These are phyloP conservation scores for Kwoniella europaea DNA, from an alignment of 768 basidiomycete species.

Conservation along the genomic window DNA sequence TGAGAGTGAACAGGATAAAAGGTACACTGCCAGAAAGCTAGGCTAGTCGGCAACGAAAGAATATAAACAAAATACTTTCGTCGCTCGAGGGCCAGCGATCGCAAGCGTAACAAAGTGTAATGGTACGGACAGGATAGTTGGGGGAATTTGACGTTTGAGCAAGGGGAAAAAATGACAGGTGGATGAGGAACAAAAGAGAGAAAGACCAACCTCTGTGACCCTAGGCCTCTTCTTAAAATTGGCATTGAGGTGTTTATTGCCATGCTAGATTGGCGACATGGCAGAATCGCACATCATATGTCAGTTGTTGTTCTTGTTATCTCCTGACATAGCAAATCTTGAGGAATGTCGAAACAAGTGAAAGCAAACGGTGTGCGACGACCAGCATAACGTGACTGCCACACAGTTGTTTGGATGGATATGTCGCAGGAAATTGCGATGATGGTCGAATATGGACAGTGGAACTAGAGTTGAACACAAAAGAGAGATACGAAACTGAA, in stretches of 20 bases:
- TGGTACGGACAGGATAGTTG: neutral
- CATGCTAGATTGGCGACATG: conserved; percentile 64
- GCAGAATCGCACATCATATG: neutral
- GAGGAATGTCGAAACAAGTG: neutral
- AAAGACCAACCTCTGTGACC: conserved; percentile 85
- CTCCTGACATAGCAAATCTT: neutral
- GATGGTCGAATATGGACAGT: neutral
- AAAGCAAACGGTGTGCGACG: neutral
- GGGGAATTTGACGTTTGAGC: neutral
- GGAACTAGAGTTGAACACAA: neutral
- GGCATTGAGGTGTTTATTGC: conserved; percentile 89
- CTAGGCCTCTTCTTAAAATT: conserved; percentile 97
- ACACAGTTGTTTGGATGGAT: neutral
- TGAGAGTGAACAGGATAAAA: too few species aligned
- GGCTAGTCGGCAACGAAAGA: conserved; percentile 6
- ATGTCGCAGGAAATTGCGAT: conserved; percentile 28
- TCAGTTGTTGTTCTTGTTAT: conserved; percentile 19
- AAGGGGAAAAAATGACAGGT: neutral
- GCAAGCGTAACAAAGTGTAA: conserved; percentile 22
- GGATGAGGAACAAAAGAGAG: neutral
- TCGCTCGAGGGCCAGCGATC: conserved; percentile 47
- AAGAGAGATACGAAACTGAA: conserved; percentile 22
- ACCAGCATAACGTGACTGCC: neutral
- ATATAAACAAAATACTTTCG: conserved; percentile 30
- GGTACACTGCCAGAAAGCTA: neutral